A percentile compares a stretch with the other conserved stretches of the same genome.
Conservation (phyloP, 2,329 filamentous ascomycete species). For the Dendryphion nanum region DNA sequence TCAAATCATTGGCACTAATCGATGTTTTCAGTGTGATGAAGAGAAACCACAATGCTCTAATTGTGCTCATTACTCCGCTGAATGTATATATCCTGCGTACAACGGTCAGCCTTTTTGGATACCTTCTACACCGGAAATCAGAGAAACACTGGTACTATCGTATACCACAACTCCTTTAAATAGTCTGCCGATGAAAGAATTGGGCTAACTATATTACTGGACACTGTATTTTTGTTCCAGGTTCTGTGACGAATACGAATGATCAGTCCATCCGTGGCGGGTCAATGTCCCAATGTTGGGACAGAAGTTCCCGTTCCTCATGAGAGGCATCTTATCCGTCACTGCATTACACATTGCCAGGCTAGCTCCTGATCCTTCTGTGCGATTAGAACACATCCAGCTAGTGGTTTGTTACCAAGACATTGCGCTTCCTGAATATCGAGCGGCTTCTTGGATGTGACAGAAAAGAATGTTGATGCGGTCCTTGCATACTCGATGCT, state of each 20-base stretch:
- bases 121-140: too few relatives aligned
- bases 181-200: conserved; percentile 10
- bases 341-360: conserved; percentile 15
- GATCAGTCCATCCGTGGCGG: conserved; percentile 12
- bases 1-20: background rate
- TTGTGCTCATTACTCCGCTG: conserved; percentile 12
- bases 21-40: conserved; percentile 14
- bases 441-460: conserved; percentile 10
- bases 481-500: conserved; percentile 15
- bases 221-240: conserved; percentile 12
- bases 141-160: too few relatives aligned
- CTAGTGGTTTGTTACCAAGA: conserved; percentile 16
- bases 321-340: conserved; percentile 17
- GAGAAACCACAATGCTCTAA: conserved; percentile 16
- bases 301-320: conserved; percentile 16
- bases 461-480: conserved; percentile 10
- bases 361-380: conserved; percentile 1
- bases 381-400: conserved; percentile 7
- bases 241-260: conserved; percentile 12
- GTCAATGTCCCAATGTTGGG: conserved; percentile 11
- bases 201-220: conserved; percentile 19
- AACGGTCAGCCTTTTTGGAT: too few relatives aligned
- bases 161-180: too few relatives aligned
- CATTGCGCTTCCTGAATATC: conserved; percentile 17
- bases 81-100: conserved; percentile 15